Percentiles rank a stretch among this genome's conserved stretches.
Evolutionary conservation across 2,329 filamentous ascomycete species (phyloP).

Genomic region (Trichoderma koningiopsis): DNA sequence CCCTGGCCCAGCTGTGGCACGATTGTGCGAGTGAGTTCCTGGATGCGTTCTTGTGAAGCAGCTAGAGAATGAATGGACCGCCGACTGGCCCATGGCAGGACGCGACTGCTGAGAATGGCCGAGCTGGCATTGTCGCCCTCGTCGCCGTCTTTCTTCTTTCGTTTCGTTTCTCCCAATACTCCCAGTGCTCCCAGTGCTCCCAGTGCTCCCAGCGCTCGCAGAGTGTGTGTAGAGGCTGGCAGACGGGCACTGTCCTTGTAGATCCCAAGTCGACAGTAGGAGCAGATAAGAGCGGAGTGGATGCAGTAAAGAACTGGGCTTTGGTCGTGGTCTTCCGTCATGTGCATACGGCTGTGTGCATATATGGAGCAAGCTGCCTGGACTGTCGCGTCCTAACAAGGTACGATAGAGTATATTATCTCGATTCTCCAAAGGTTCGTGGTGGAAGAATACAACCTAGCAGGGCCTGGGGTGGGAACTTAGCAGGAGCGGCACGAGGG

Average conservation of each 20-base stretch:
- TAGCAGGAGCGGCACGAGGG: neutral
- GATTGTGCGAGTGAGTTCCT: slow-evolving; percentile 17
- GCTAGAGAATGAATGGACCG: slow-evolving; percentile 12
- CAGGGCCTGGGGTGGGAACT: neutral
- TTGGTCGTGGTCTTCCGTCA: slow-evolving; percentile 3
- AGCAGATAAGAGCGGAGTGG: slow-evolving; percentile 1
- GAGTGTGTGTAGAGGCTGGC: neutral
- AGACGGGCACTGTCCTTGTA: neutral
- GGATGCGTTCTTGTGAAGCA: slow-evolving; percentile 21
- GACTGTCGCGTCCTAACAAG: neutral
- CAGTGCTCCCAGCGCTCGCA: neutral
- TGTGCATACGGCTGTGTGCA: slow-evolving; percentile 18
- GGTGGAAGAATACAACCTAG: neutral
- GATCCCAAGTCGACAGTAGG: neutral
- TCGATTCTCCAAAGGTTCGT: slow-evolving; percentile 6
- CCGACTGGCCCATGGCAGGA: slow-evolving; percentile 8
- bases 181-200: neutral
- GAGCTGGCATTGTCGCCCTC: slow-evolving; percentile 9
- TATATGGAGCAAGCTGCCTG: slow-evolving; percentile 1
- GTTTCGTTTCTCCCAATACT: neutral
- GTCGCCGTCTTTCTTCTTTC: neutral
- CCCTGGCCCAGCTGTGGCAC: slow-evolving; percentile 23
- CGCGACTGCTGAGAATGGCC: slow-evolving; percentile 11
- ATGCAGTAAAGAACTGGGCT: slow-evolving; percentile 3
- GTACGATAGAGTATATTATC: neutral